These are phyloP conservation scores for Tricharina praecox DNA, from an alignment of 495 filamentous ascomycete genomes.

Conservation along the genomic window DNA sequence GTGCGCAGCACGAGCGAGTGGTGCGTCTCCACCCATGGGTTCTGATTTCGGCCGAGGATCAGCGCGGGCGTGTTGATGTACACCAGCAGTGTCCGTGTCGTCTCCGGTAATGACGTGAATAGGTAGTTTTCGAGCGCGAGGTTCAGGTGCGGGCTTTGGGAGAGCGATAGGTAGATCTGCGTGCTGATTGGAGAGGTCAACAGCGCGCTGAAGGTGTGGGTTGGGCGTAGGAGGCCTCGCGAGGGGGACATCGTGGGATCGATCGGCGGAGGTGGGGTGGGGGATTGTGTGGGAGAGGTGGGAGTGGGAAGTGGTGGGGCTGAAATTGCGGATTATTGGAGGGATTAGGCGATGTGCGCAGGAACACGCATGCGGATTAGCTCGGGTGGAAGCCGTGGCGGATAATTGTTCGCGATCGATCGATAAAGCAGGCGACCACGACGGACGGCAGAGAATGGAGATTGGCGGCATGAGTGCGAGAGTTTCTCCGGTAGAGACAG, in stretches of 20 bases:
- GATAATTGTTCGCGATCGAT: too few relatives aligned
- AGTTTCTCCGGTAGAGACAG: too few relatives aligned
- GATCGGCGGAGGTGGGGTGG: constrained; percentile 5
- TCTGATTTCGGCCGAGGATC: constrained; percentile 89
- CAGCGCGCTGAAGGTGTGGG: constrained; percentile 9
- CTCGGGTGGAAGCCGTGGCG: too few relatives aligned
- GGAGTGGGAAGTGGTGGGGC: too few relatives aligned
- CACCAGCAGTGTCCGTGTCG: constrained; percentile 64
- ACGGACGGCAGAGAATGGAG: too few relatives aligned
- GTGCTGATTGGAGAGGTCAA: constrained; percentile 7
- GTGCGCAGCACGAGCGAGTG: constrained; percentile 37
- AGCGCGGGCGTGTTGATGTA: constrained; percentile 76
- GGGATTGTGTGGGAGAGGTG: too few relatives aligned
- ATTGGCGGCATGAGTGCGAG: too few relatives aligned
- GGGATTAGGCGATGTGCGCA: too few relatives aligned
- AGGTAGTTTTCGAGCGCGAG: constrained; percentile 91
- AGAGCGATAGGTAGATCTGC: constrained; percentile 61
- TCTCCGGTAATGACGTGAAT: constrained; percentile 48
- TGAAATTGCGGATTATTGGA: too few relatives aligned
- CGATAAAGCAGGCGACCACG: too few relatives aligned
- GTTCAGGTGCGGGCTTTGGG: constrained; percentile 67
- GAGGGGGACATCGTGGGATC: constrained; percentile 29
- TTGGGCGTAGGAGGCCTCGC: constrained; percentile 14
- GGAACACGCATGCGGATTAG: too few relatives aligned
- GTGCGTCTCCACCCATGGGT: constrained; percentile 87